Percentiles rank a stretch among this genome's conserved stretches.
These are phyloP conservation scores for Coemansia sp. DNA, from an alignment of 371 early-diverging fungal genomes.

Conservation along the genomic window DNA sequence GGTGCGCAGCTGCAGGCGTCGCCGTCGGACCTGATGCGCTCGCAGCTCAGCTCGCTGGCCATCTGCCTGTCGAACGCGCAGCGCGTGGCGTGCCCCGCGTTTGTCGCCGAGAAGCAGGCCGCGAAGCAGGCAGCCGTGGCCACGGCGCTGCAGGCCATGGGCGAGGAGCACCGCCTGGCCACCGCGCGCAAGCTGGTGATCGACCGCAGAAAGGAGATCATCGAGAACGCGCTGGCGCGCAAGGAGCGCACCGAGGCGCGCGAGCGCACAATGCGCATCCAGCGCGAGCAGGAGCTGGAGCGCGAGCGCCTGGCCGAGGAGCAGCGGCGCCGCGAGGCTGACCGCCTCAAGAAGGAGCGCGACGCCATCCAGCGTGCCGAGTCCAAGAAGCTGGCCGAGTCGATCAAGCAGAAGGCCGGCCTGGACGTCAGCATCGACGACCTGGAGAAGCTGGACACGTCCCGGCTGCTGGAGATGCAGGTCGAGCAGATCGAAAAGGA, in stretches of 20 bases:
- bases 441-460: slow-evolving; percentile 80
- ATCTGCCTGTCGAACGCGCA: slow-evolving; percentile 80
- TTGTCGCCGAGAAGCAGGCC: slow-evolving; percentile 63
- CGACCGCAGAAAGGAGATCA: slow-evolving; percentile 89
- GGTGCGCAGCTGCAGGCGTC: slow-evolving; percentile 85
- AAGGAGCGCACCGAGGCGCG: slow-evolving; percentile 80
- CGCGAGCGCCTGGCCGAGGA: slow-evolving; percentile 84
- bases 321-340: slow-evolving; percentile 77
- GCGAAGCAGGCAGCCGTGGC: slow-evolving; percentile 60
- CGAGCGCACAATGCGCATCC: slow-evolving; percentile 65
- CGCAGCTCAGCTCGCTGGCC: slow-evolving; percentile 75
- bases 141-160: slow-evolving; percentile 65
- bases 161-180: slow-evolving; percentile 81
- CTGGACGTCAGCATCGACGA: slow-evolving; percentile 80
- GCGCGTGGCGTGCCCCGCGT: slow-evolving; percentile 81
- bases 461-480: slow-evolving; percentile 80
- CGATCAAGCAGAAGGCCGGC: slow-evolving; percentile 78
- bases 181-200: slow-evolving; percentile 79
- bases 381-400: slow-evolving; percentile 85
- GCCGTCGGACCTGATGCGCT: slow-evolving; percentile 84
- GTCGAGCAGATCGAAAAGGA: slow-evolving; percentile 89
- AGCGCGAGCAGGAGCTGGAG: slow-evolving; percentile 86
- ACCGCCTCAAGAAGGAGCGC: slow-evolving; percentile 73
- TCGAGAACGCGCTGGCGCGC: slow-evolving; percentile 75
- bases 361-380: slow-evolving; percentile 82